phyloP scores from a whole-genome alignment of 179 eudicot genomes.

The Heliamphora pulchella region DNA sequence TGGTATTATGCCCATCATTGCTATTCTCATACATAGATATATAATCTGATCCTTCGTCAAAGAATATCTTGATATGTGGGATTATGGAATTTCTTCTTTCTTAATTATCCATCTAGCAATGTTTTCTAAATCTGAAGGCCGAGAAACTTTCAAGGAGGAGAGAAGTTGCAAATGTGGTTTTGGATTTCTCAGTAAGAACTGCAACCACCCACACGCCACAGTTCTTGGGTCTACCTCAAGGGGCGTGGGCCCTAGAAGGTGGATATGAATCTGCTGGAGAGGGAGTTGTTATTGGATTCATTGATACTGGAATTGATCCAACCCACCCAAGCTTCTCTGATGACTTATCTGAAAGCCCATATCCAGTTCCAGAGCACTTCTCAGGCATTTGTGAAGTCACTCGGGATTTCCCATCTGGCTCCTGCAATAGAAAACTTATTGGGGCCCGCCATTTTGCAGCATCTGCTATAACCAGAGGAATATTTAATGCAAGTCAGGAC shows the following conservation, averaged over 20 bases:
- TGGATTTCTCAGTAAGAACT: constrained; percentile 87
- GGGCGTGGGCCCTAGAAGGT: constrained; percentile 82
- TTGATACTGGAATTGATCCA: constrained; percentile 95
- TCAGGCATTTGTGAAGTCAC: constrained; percentile 87
- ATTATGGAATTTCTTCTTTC: neutral
- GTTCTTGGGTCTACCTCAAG: constrained; percentile 74
- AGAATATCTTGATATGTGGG: too few species aligned
- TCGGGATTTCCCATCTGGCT: constrained; percentile 74
- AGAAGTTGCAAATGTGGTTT: constrained; percentile 86
- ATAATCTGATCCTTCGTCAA: too few species aligned
- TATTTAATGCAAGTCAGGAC: constrained; percentile 72
- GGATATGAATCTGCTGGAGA: constrained; percentile 79
- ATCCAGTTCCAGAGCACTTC: constrained; percentile 65
- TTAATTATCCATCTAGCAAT: constrained; percentile 1
- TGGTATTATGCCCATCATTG: too few species aligned
- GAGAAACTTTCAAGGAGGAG: constrained; percentile 65
- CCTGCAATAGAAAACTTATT: constrained; percentile 92
- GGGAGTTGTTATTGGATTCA: constrained; percentile 84
- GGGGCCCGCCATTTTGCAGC: constrained; percentile 97
- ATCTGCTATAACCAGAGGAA: constrained; percentile 83
- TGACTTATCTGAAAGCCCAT: constrained; percentile 37
- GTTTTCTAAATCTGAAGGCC: constrained; percentile 45
- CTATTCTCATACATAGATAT: too few species aligned
- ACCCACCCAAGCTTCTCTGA: constrained; percentile 82
- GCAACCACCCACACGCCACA: constrained; percentile 84